Evolutionary conservation across 2,329 filamentous ascomycete genomes (phyloP).

Genomic region (Fusarium longipes): DNA sequence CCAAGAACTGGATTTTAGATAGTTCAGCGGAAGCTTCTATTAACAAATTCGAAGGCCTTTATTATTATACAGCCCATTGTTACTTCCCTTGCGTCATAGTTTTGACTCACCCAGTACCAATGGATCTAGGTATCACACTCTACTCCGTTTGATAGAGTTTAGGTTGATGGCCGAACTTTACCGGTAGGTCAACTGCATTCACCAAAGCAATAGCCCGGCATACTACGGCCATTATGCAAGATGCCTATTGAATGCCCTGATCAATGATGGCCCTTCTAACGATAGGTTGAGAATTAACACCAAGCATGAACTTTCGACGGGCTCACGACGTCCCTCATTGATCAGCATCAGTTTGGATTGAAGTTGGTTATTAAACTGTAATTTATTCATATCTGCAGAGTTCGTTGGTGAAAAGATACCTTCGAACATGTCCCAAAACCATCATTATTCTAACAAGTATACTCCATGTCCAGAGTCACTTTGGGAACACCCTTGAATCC

Average conservation of each 20-base stretch:
- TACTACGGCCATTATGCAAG: slow-evolving; percentile 2
- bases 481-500: slow-evolving; percentile 54
- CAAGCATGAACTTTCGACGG: neutral
- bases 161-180: slow-evolving; percentile 12
- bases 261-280: neutral
- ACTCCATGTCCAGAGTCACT: slow-evolving; percentile 51
- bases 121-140: neutral
- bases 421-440: too few species aligned
- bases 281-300: neutral
- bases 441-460: slow-evolving; percentile 38
- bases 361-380: neutral
- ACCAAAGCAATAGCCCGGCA: neutral
- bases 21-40: neutral
- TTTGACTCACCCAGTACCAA: neutral
- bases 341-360: accelerated
- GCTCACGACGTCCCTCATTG: accelerated
- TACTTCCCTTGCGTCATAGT: neutral
- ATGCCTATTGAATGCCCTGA: neutral
- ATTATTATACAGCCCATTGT: slow-evolving; percentile 2
- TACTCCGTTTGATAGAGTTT: neutral
- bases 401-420: too few species aligned
- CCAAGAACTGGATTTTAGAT: neutral
- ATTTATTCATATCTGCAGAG: neutral
- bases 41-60: neutral
- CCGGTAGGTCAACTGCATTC: neutral